Evolutionary conservation across 2,329 filamentous ascomycete species (phyloP), one percentile per base, ranked within the genome.

Genomic region (Knoxdaviesia proteae): DNA sequence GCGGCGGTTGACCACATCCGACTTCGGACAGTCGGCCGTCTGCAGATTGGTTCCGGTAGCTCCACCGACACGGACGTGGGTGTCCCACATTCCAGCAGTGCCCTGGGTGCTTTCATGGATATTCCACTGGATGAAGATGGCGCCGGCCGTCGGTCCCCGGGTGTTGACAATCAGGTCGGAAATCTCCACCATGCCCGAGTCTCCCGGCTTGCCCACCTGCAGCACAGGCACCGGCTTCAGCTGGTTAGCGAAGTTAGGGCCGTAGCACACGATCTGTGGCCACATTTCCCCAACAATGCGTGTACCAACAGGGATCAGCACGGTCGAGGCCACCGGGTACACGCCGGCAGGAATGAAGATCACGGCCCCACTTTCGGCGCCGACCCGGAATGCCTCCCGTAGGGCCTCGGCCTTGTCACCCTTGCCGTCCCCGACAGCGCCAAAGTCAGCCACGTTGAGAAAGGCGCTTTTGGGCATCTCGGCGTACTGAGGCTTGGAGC

Each of bases 71-170:
- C 90, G 84, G 62, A 90, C 80, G 65, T 98, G 90, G 11, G 86
- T 78, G 53, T 98, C 11, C 82, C 87, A 98, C 61, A 94, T 77
- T 47, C 75, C 87, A 20, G 76, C 77, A 1, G 75, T 71, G 39
- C 83, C 86, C 45, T 77, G 69, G 44, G 59, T 66, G 50, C 68
- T 56, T 34, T 74, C 78, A 36, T 73, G 74, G 37, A 94, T 65
- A 60, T 94, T 94, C 81, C 84, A 94, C 58, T 94, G 73, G 62
- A 94, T 75, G 55, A 94, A 70, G 53, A 94, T 84, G 11, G 84
- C 87, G 49, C 88, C 87, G 0, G 86, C 80, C 47, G 83, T 78
- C 2, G 86, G 67, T 4, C 87, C 88, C 50, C 76, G 71, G 32
- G 86, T 94, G 58, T 83, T 74, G 51, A 96, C 79, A 51, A 94